Evolutionary conservation across 2,329 filamentous ascomycete genomes (phyloP), one percentile per base, ranked within the genome.

Genomic region (Madurella fahalii): DNA sequence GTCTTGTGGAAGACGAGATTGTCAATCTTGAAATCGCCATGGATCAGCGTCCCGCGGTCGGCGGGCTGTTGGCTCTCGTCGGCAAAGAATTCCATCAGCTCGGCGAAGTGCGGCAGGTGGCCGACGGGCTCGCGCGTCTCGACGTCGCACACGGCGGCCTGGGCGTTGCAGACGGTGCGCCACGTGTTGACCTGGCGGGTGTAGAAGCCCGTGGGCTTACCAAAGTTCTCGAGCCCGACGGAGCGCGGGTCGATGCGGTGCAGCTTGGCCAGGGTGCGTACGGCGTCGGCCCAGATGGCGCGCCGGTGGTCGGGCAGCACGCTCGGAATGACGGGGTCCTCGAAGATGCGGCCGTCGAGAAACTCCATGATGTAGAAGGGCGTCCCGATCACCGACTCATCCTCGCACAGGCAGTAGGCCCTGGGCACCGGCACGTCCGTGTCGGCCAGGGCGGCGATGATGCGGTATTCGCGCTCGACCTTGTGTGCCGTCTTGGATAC

Each of bases 281-380:
- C 79, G 30, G 93, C 93, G 61, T 87, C 88, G 65, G 83, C 83
- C 93, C 93, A 97, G 84, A 96, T 87, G 65, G 82, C 82, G 32
- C 75, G 83, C 56, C 93, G 81, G 62, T 95, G 86, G 40, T 77
- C 77, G 0, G 87, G 72, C 25, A 78, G 79, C 12, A 90, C 82
- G 12, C 77, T 86, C 2, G 90, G 92, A 68, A 97, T 85, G 32
- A 86, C 77, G 42, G 91, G 87, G 71, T 97, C 90, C 66, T 93
- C 89, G 67, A 97, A 90, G 73, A 96, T 95, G 66, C 94, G 86
- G 17, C 94, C 94, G 67, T 95, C 88, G 58, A 97, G 79, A 69
- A 94, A 97, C 69, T 90, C 86, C 94, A 99, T 97, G 67, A 97
- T 86, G 74, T 99, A 97, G 72, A 97, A 99, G 5, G 91, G 83